Base-by-base conservation (phyloP, 2,329 filamentous ascomycete species). In the Epichloe coenophiala region DNA sequence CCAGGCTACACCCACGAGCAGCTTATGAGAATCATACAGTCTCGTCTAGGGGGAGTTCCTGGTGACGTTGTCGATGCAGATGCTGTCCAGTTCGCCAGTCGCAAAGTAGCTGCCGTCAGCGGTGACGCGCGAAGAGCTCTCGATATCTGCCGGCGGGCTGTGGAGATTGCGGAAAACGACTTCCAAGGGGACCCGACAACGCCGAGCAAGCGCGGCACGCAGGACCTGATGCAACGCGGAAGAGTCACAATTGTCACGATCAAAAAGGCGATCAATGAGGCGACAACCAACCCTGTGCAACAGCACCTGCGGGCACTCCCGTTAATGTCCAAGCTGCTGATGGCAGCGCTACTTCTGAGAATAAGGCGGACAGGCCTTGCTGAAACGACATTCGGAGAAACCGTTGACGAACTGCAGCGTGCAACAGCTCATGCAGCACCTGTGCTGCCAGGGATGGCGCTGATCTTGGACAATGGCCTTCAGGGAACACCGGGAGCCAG, bases 1-100 rank as follows among this genome's bases (percentile, higher is more conserved):
- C 88, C 93, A 0, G 93, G 93, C 21, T 98, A 98, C 67, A 96
- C 89, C 51, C 90, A 98, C 65, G 89, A 93, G 53, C 93, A 98
- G 67, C 77, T 98, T 40, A 95, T 97, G 86, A 86, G 85, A 58
- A 98, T 98, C 61, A 96, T 98, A 56, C 84, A 91, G 61, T 95
- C 89, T n/a, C 84, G 93, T 33, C 77, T 98, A 2, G 82, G 62
- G 88, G 88, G 88, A 49, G 88, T 97, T 1, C 84, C 87, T 1
- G 89, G 88, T 27, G 83, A 90, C 57, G 85, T 98, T 43, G 91
- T 98, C 40, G 88, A 96, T 54, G 73, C 88, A 1, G 93, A 98
- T 61, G 94, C 93, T 13, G 80, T 98, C 47, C 91, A 97, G 67
- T 98, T 98, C 62, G 93, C 93, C 3, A 91, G 88, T 59, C 82